Evolutionary conservation across 2,329 filamentous ascomycete species (phyloP).

Genomic region (Podosphaera fusca): DNA sequence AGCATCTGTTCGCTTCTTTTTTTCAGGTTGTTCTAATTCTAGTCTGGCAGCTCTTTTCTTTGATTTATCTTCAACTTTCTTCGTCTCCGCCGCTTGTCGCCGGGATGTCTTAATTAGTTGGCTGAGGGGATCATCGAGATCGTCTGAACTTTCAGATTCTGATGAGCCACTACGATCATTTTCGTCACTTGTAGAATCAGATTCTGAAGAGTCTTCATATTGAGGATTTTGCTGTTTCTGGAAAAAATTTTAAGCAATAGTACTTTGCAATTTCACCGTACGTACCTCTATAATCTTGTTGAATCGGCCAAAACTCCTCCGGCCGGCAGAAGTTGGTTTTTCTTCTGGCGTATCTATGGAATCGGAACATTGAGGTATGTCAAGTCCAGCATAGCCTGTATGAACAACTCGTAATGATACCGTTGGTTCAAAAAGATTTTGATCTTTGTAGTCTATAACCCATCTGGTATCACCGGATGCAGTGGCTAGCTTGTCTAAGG

Average conservation of each 20-base stretch:
- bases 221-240: conserved; percentile 19
- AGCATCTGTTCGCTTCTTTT: conserved; percentile 39
- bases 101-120: conserved; percentile 22
- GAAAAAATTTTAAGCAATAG: background rate
- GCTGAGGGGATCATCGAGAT: conserved; percentile 20
- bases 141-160: conserved; percentile 12
- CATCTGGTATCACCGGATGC: conserved; percentile 50
- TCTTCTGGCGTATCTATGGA: conserved; percentile 15
- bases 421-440: conserved; percentile 13
- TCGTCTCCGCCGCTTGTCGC: conserved; percentile 21
- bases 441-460: conserved; percentile 37
- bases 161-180: conserved; percentile 13
- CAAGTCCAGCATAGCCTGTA: conserved; percentile 30
- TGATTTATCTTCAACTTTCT: conserved; percentile 21
- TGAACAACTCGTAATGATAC: conserved; percentile 33
- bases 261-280: background rate
- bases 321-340: conserved; percentile 16
- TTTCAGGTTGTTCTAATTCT: conserved; percentile 27
- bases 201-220: conserved; percentile 13
- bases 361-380: conserved; percentile 13
- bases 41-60: conserved; percentile 25
- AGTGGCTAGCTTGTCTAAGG: conserved; percentile 36
- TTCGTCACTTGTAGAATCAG: conserved; percentile 17
- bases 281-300: conserved; percentile 18
- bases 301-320: conserved; percentile 28